Base-by-base conservation (phyloP, 148 eudicot species). In the Suaeda aralocaspica region DNA sequence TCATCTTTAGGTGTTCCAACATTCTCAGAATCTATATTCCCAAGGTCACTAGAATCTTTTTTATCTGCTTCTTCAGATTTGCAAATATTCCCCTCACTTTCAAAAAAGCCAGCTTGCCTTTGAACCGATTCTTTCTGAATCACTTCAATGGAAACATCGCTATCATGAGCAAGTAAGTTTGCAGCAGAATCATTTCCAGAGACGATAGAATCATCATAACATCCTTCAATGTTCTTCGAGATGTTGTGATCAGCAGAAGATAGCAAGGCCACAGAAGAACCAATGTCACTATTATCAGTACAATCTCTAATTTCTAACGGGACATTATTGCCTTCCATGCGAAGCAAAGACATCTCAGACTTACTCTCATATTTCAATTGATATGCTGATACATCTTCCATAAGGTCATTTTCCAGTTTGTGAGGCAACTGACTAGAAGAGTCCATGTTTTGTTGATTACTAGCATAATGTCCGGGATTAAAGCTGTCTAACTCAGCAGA, bases 11-110 rank as follows among this genome's bases (percentile, higher is more conserved):
- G 22, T 18, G 79, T n/a, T 66, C 66, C 77, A 59, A 44, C 60
- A 58, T 64, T 46, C 34, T 68, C 71, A 56, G 31, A 58, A 41
- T 63, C 79, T 69, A 75, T 9, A 70, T 69, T 59, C 67, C 70
- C 69, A 33, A 67, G 49, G 67, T 67, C 75, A 48, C 24, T 61
- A 77, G 77, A 53, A 52, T 33, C 62, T 19, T 63, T n/a, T 42
- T 31, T 64, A 30, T 44, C 69, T 28, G 36, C 78, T 64, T 74
- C 79, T 50, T 74, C 74, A 66, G 26, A 52, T 39, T 59, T 49
- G 73, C 76, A 19, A 64, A 41, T 70, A 82, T 64, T 79, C 58
- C 69, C 76, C 33, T 58, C 76, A 74, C 12, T 5, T n/a, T 22
- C 39, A 52, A 74, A 67, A 34, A n/a, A n/a, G n/a, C 21, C 70